Evolutionary conservation across 495 filamentous ascomycete species (phyloP), one percentile per base, ranked within the genome.

Genomic region (Penicillium dipodomyicola): DNA sequence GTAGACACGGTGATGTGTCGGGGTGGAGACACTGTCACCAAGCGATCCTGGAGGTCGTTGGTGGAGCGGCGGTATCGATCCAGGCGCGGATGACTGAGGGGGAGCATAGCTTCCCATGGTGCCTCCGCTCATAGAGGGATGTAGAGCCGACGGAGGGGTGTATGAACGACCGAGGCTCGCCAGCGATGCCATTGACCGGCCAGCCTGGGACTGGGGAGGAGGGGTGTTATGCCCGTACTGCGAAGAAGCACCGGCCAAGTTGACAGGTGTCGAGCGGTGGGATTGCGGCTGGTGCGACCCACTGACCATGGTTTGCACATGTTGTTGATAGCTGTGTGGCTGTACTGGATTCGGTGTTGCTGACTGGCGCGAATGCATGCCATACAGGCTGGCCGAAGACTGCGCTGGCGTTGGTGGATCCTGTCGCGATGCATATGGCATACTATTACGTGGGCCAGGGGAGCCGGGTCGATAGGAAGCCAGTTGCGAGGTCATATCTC

Each of bases 1-100:
- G 58, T 76, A 77, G 15, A 72, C 74, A 6, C 74, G 70, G 56
- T 79, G 72, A 53, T 79, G 76, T 5, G 61, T 64, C 0, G 69
- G 60, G 6, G 62, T 55, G 22, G 65, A 61, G 4, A 60, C 48
- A 42, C 62, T 52, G 4, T 71, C 70, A 17, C 51, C 57, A 32
- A 68, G 57, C 29, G 64, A 54, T 12, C 69, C 72, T 14, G 69
- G 58, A 22, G 68, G 68, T 25, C 74, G 70, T 54, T 68, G 64
- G 37, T 75, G 73, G 25, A 72, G 62, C 35, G 65, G 56, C 40
- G 69, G 73, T 29, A 72, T 63, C 0, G 68, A 50, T 35, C 72
- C 68, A 42, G 68, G 43, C 1, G 47, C 48, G 3, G 64, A 63
- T n/a, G 65, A 33, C 2, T 71, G 65, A 37, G 64, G 57, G 9